Conservation (phyloP, 257 asterid species). For the Nicotiana noctiflora region DNA sequence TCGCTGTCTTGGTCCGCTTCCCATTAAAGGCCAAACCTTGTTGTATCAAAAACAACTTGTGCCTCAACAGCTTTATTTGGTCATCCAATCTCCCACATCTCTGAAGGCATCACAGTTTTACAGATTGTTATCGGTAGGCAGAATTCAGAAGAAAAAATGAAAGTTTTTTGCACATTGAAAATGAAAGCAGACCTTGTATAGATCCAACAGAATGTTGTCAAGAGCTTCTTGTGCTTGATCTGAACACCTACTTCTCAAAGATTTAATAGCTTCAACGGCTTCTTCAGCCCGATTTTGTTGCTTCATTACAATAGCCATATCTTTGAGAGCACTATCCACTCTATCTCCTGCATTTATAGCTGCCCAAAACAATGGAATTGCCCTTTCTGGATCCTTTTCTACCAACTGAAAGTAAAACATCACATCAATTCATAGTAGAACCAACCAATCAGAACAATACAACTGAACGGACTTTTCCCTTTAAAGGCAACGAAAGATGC, state of each 20-base stretch:
- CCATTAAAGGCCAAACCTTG: constrained; percentile 98
- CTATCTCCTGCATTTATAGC: constrained; percentile 98
- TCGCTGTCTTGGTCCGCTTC: constrained; percentile 84
- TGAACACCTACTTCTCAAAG: constrained; percentile 72
- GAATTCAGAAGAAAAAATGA: not conserved
- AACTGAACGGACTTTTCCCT: not conserved
- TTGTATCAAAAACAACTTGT: constrained; percentile 66
- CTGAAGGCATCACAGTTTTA: constrained; percentile 24
- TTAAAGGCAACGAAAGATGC: not conserved
- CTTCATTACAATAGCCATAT: constrained; percentile 98
- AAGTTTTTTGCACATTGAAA: not conserved
- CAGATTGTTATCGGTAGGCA: not conserved
- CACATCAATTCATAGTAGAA: not conserved
- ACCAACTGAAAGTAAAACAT: constrained; percentile 40
- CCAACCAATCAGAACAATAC: not conserved
- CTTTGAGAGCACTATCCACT: constrained; percentile 96
- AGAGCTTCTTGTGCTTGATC: constrained; percentile 98
- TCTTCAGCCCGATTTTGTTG: constrained; percentile 96
- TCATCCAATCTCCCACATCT: constrained; percentile 97
- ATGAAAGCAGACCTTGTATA: constrained; percentile 54
- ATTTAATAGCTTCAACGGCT: constrained; percentile 90
- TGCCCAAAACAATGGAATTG: constrained; percentile 92
- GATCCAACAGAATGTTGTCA: constrained; percentile 81
- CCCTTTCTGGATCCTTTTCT: constrained; percentile 96
- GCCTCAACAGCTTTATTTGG: constrained; percentile 59